phyloP scores from a whole-genome alignment of 371 early-diverging fungal species.

The Chytridiales sp. region DNA sequence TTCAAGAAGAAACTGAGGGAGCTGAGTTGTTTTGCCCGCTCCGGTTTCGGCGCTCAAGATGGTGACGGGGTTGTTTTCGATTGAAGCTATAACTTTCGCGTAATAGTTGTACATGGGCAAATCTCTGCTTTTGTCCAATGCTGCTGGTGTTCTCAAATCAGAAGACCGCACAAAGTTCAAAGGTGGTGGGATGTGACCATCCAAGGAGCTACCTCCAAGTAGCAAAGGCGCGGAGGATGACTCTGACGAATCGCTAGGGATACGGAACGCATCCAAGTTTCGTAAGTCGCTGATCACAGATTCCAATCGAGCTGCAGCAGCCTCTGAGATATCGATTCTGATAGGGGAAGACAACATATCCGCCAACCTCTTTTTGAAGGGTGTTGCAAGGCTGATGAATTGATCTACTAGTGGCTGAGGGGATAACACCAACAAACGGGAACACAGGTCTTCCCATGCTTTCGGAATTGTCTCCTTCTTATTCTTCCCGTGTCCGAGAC shows the following conservation, averaged over 20 bases:
- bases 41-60: constrained; percentile 90
- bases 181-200: no score
- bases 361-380: constrained; percentile 28
- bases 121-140: constrained; percentile 7
- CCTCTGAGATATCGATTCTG: constrained; percentile 26
- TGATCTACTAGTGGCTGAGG: constrained; percentile 23
- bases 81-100: constrained; percentile 39
- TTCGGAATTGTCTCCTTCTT: constrained; percentile 24
- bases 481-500: constrained; percentile 9
- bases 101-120: constrained; percentile 32
- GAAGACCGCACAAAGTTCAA: no score
- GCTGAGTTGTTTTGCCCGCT: constrained; percentile 90
- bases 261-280: constrained; percentile 17
- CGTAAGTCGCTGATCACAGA: constrained; percentile 9
- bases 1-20: constrained; percentile 75
- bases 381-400: constrained; percentile 26
- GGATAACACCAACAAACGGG: constrained; percentile 19
- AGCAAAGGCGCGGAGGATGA: no score
- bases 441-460: constrained; percentile 24
- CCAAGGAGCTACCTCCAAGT: no score
- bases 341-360: constrained; percentile 27
- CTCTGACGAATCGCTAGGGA: constrained; percentile 7
- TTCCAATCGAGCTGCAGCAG: constrained; percentile 11
- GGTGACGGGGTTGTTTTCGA: constrained; percentile 60
- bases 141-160: constrained; percentile 7